Conservation (phyloP, 2,329 filamentous ascomycete genomes). For the Lasiodiplodia hormozganensis region DNA sequence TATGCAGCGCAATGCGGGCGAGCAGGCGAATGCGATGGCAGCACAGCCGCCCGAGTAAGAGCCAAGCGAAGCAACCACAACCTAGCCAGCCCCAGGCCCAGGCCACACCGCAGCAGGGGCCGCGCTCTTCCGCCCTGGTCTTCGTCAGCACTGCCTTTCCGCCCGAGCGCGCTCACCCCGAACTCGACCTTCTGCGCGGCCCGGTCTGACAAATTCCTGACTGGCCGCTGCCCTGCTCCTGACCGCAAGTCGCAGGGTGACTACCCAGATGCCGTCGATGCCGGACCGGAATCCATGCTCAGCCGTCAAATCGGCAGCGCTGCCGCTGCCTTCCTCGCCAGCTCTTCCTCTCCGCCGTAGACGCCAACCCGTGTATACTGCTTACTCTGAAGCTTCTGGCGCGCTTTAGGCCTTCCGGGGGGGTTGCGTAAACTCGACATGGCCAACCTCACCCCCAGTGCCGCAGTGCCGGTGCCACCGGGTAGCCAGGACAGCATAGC, state of each 20-base stretch:
- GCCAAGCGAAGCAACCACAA: constrained; percentile 11
- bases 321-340: not conserved
- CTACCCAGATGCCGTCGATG: not conserved
- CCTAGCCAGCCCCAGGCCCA: not conserved
- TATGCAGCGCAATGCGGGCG: constrained; percentile 14
- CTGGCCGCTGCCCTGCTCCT: constrained; percentile 9
- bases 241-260: constrained; percentile 17
- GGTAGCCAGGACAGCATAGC: constrained; percentile 3
- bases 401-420: not conserved
- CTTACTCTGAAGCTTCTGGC: constrained; percentile 8
- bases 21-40: not conserved
- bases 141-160: constrained; percentile 12
- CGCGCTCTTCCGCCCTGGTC: constrained; percentile 5
- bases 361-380: constrained; percentile 9
- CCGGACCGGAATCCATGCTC: not conserved
- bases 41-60: constrained; percentile 13
- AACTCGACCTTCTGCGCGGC: constrained; percentile 18
- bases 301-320: not conserved
- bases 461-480: constrained; percentile 9
- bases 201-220: constrained; percentile 18
- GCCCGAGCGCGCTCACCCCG: constrained; percentile 13
- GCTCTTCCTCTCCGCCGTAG: not conserved
- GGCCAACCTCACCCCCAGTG: constrained; percentile 3
- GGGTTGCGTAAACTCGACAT: constrained; percentile 9
- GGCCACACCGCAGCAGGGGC: constrained; percentile 20